Percentiles rank a stretch among this genome's conserved stretches.
Evolutionary conservation across 2,329 filamentous ascomycete species (phyloP).

Genomic region (Cladophialophora bantiana): DNA sequence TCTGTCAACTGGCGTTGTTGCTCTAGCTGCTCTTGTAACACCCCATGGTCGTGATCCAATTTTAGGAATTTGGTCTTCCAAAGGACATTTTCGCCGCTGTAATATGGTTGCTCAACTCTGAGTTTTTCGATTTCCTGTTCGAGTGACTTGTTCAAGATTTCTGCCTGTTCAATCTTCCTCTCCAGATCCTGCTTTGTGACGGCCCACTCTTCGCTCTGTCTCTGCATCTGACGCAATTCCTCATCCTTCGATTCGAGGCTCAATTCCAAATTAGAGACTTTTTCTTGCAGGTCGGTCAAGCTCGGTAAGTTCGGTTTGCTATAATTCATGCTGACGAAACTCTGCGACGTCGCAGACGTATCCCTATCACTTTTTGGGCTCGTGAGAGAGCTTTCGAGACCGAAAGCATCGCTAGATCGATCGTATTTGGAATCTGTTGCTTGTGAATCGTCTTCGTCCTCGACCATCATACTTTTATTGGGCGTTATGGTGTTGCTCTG

Average conservation of each 20-base stretch:
- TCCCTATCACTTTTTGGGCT: constrained; percentile 53
- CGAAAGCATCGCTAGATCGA: constrained; percentile 69
- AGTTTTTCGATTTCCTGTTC: constrained; percentile 74
- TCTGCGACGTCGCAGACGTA: constrained; percentile 57
- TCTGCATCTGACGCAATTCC: constrained; percentile 61
- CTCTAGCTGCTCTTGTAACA: constrained; percentile 68
- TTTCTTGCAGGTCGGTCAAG: constrained; percentile 75
- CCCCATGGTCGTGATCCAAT: constrained; percentile 69
- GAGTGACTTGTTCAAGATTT: constrained; percentile 78
- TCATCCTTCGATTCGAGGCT: constrained; percentile 74
- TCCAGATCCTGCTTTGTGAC: constrained; percentile 73
- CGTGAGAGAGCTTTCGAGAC: constrained; percentile 58
- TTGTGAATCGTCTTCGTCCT: constrained; percentile 81
- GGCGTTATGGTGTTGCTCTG: constrained; percentile 96
- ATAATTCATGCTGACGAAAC: constrained; percentile 62
- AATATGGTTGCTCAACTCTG: constrained; percentile 30
- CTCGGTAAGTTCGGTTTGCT: constrained; percentile 82
- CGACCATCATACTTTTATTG: constrained; percentile 96
- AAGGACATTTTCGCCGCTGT: constrained; percentile 35
- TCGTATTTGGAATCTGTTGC: constrained; percentile 64
- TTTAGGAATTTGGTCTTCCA: constrained; percentile 66
- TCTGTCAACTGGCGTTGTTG: constrained; percentile 85
- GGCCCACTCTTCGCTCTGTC: constrained; percentile 65
- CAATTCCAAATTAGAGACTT: constrained; percentile 74
- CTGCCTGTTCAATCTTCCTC: constrained; percentile 74